Base-by-base conservation (phyloP, 2,329 filamentous ascomycete species). In the Pyrenochaeta sp. region DNA sequence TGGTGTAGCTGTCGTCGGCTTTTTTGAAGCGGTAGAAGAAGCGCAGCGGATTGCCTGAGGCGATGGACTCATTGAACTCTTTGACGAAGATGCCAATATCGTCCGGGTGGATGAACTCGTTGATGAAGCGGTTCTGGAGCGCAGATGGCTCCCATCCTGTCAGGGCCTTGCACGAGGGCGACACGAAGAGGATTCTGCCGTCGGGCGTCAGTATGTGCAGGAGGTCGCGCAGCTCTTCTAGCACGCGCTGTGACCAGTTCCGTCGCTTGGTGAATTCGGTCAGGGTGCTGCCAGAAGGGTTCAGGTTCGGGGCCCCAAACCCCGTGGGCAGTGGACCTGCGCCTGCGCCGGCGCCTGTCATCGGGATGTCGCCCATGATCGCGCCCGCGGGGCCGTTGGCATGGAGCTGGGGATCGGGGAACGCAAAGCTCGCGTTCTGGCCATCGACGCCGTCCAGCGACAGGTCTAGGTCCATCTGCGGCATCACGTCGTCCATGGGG, bases 191-290 rank as follows among this genome's bases (percentile, higher is more conserved):
- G 59, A 97, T 87, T 53, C 88, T 84, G 24, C 91, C 90, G 60
- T 94, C 86, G 17, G 89, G 83, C 32, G 90, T 91, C 37, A 97
- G 81, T 46, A 97, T 91, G 66, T 96, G 86, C 41, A 96, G 74
- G 58, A 96, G 84, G 71, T 96, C 93, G 65, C 87, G 89, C 58
- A 97, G 78, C 76, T 96, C 92, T 70, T 95, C 89, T 17, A 96
- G 83, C 9, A 96, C 87, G 55, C 89, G 87, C 67, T 92, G 89
- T 11, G 90, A 88, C 93, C 93, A 96, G 67, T 94, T 86, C 49
- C 81, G 74, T 44, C 84, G 75, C 68, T 85, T 85, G 11, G 81
- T 86, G 59, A 86, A 86, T 63, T 86, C 81, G 53, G 82, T 85
- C 56, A 85, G 68, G 6, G 81, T 85, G 70, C 80, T 85, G 37